Percentiles rank a stretch among this genome's conserved stretches.
Evolutionary conservation across 495 filamentous ascomycete species (phyloP).

Genomic region (Penicillium lividum): DNA sequence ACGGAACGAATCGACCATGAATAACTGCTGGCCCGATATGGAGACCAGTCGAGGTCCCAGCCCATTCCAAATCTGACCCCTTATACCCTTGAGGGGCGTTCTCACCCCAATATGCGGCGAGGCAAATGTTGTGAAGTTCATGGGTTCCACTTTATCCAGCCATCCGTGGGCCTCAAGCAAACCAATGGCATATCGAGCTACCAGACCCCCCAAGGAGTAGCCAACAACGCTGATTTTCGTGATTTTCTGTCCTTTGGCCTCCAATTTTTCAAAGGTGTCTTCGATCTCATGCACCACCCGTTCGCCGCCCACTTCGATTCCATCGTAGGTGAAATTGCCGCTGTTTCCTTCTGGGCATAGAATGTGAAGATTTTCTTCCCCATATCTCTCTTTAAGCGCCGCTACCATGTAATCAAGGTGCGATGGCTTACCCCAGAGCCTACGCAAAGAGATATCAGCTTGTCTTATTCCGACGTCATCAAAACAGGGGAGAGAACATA

Average conservation of each 20-base stretch:
- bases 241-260: slow-evolving; percentile 64
- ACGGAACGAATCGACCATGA: slow-evolving; percentile 81
- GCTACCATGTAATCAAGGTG: slow-evolving; percentile 75
- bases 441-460: slow-evolving; percentile 28
- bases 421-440: slow-evolving; percentile 88
- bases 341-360: slow-evolving; percentile 76
- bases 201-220: slow-evolving; percentile 86
- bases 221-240: slow-evolving; percentile 82
- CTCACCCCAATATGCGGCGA: slow-evolving; percentile 86
- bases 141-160: slow-evolving; percentile 74
- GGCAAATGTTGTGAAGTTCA: slow-evolving; percentile 94
- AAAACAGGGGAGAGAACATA: slow-evolving; percentile 43
- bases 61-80: slow-evolving; percentile 73
- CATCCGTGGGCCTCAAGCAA: slow-evolving; percentile 76
- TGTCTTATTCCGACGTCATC: slow-evolving; percentile 14
- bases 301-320: slow-evolving; percentile 88
- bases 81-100: slow-evolving; percentile 67
- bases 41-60: slow-evolving; percentile 76
- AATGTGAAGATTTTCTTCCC: slow-evolving; percentile 67
- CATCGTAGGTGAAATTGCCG: slow-evolving; percentile 88
- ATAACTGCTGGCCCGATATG: slow-evolving; percentile 82
- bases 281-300: slow-evolving; percentile 87
- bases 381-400: slow-evolving; percentile 63
- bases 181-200: slow-evolving; percentile 85
- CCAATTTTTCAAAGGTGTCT: slow-evolving; percentile 68